Evolutionary conservation across 176 grass and related monocot species (phyloP).

Genomic region (Bonia amplexicaulis): DNA sequence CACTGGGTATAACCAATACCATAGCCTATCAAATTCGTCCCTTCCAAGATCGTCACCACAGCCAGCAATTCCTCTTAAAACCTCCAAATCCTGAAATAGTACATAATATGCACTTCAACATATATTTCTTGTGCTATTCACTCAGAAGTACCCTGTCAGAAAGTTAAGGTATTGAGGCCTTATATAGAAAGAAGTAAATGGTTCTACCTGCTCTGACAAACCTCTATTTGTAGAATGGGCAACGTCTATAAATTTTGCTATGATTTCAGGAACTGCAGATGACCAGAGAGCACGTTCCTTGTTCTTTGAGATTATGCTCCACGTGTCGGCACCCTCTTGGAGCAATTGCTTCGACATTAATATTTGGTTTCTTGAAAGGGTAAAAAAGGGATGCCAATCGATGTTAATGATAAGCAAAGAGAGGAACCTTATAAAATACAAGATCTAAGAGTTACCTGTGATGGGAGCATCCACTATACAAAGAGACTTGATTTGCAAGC

Average conservation of each 20-base stretch:
- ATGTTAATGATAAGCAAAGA: constrained; percentile 16
- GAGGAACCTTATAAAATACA: constrained; percentile 2
- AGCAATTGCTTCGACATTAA: constrained; percentile 72
- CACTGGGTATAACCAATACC: constrained; percentile 94
- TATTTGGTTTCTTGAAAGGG: constrained; percentile 74
- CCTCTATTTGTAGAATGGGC: constrained; percentile 50
- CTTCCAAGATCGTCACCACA: constrained; percentile 65
- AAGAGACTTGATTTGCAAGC: constrained; percentile 61
- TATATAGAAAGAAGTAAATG: constrained; percentile 18
- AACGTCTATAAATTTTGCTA: constrained; percentile 64
- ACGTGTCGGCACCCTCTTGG: constrained; percentile 57
- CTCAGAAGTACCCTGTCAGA: not conserved
- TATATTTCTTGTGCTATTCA: not conserved
- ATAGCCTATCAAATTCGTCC: constrained; percentile 78
- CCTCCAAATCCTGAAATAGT: constrained; percentile 65
- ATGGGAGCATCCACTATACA: constrained; percentile 92
- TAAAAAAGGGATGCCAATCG: constrained; percentile 16
- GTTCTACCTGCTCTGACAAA: constrained; percentile 71
- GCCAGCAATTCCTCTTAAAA: constrained; percentile 64
- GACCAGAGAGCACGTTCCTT: constrained; percentile 78
- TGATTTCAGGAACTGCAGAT: constrained; percentile 60
- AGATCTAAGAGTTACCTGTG: constrained; percentile 53
- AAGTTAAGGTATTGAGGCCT: not conserved
- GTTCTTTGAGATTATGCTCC: constrained; percentile 68
- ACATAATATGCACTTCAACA: not conserved